Evolutionary conservation across 208 protist genomes (phyloP), one percentile per base, ranked within the genome.

Genomic region (Herpetomonas tarakana): DNA sequence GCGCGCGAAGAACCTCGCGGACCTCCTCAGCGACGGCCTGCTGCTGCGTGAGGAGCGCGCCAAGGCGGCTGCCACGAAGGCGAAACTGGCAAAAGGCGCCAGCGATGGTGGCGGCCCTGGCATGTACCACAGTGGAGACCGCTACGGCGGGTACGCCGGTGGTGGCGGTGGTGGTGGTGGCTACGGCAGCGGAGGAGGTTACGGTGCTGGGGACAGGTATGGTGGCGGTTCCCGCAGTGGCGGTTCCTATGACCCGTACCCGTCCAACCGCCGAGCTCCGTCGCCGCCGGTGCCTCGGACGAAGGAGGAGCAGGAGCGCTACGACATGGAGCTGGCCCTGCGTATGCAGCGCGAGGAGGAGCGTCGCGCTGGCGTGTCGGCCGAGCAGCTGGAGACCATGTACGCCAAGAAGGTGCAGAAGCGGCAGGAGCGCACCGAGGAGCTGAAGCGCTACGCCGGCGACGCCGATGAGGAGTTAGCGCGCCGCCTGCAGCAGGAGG

Each of bases 281-380:
- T 11, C 59, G 12, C 39, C 65, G 22, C 54, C 65, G 24, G 53
- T 63, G n/a, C 68, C 75, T 9, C 72, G 73, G 47, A 81, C 77
- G 6, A 78, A 74, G 62, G 85, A 91, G 67, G 80, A 95, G 70
- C 89, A 95, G 67, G 89, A 95, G 74, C 78, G 73, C 28, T 80
- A 77, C 53, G 89, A 95, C 67, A 82, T 91, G 75, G 78, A 93
- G 79, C 62, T 92, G 58, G 89, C 89, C 24, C 56, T 88, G 63
- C 75, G 81, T 30, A 74, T 95, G 76, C 89, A 95, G 74, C 78
- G 77, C 18, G 86, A 95, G 39, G 89, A 95, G 70, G 89, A 95
- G 65, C 82, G 74, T 16, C 81, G 81, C 39, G 58, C 76, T 16
- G 85, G 85, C 25, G 59, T 91, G 24, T 85, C 75, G 28, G 81